A percentile compares a stretch with the other conserved stretches of the same genome.
Conservation (phyloP, 2,329 filamentous ascomycete species). For the Conoideocrella luteorostrata region DNA sequence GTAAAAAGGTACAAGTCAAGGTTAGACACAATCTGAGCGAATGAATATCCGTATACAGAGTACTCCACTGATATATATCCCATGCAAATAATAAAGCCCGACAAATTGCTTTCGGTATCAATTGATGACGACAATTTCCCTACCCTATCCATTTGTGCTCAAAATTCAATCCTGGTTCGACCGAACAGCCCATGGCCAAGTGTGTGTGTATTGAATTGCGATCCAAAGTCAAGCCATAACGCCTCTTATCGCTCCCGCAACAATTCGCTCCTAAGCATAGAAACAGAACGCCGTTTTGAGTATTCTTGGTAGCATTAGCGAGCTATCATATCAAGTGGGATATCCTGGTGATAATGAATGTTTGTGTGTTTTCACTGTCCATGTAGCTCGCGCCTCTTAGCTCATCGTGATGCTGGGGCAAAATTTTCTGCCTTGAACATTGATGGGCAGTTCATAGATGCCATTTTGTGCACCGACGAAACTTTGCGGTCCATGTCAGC, state of each 20-base stretch:
- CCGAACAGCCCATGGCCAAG: not conserved
- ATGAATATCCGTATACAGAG: slow-evolving; percentile 2
- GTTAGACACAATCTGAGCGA: too few relatives aligned
- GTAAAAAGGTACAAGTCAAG: too few relatives aligned
- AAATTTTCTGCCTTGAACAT: slow-evolving; percentile 54
- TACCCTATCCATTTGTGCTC: not conserved
- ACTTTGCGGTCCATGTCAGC: slow-evolving; percentile 30
- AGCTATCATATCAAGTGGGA: not conserved
- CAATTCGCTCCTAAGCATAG: not conserved
- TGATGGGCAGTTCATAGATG: slow-evolving; percentile 67
- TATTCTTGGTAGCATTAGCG: not conserved
- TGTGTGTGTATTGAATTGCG: not conserved
- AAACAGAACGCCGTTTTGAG: slow-evolving; percentile 1
- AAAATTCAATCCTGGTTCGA: not conserved
- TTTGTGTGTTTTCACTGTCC: not conserved
- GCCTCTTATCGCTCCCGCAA: slow-evolving; percentile 3
- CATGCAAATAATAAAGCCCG: too few relatives aligned
- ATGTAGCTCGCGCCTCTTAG: too few relatives aligned
- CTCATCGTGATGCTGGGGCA: slow-evolving; percentile 49
- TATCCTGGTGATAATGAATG: not conserved
- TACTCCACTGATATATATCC: slow-evolving; percentile 3
- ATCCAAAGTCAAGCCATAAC: slow-evolving; percentile 5
- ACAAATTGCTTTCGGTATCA: too few relatives aligned
- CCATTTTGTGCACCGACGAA: slow-evolving; percentile 64
- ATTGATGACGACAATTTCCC: too few relatives aligned